Base-by-base conservation (phyloP, 2,329 filamentous ascomycete species). In the Aureobasidium sp. region DNA sequence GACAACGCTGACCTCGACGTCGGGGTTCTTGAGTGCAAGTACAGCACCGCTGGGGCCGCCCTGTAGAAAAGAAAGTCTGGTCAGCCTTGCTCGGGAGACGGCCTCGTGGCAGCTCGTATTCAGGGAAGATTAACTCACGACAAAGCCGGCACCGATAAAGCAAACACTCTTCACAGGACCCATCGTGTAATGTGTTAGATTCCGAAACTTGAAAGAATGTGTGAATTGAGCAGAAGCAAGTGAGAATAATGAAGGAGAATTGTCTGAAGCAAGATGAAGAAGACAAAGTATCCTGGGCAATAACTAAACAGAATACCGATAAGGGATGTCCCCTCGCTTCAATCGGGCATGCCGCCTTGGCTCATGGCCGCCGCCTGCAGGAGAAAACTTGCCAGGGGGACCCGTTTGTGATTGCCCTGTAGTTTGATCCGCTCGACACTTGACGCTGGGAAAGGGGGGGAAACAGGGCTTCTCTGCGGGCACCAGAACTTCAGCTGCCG, bases 1-100 rank as follows among this genome's bases (percentile, higher is more conserved):
- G 39, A 91, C 85, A n/a, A 92, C 88, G 25, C 85, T 89, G 44
- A 92, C 86, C 51, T 79, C 79, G 67, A 91, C 81, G 60, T 85
- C 74, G 2, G 88, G 88, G 71, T 90, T 90, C 66, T 90, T 82
- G 68, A 85, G 82, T 29, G 89, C 89, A 61, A 91, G 83, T 36
- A 92, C 82, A 13, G 89, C 86, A 27, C 86, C 86, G 39, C 88
- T 91, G 51, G 89, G 88, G 42, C 88, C 88, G 34, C 62, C 62
- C 62, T 63, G 47, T 25, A 21, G 21, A 11, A 36, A 27, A 32
- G 13, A 10, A 49, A 42, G 32, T 8, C 25, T 36, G 21, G 34
- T 42, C 14, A 51, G 32, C 13, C 13, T 16, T 36, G 36, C 21
- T 47, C 34, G 47, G 44, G 9, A 36, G 14, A 41, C n/a, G 10